These are phyloP conservation scores for Pseudofabraea citricarpa DNA, from an alignment of 2,329 filamentous ascomycete genomes.

Conservation along the genomic window DNA sequence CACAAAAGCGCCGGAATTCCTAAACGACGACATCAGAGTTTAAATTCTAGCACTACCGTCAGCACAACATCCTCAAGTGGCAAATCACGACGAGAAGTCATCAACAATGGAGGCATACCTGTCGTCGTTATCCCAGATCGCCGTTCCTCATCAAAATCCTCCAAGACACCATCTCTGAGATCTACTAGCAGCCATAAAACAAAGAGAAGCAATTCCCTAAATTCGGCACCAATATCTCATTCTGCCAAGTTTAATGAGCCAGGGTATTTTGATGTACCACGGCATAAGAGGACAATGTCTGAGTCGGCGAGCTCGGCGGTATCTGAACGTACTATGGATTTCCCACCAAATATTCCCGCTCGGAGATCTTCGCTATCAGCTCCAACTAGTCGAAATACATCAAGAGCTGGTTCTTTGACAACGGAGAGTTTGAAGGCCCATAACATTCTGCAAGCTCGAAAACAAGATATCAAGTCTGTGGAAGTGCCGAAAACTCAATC, in stretches of 20 bases:
- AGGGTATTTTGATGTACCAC: constrained; percentile 37
- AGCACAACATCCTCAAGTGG: constrained; percentile 46
- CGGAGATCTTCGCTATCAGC: constrained; percentile 59
- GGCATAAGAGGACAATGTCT: constrained; percentile 20
- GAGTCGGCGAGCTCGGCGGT: constrained; percentile 24
- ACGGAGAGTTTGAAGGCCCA: constrained; percentile 54
- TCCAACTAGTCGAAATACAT: constrained; percentile 54
- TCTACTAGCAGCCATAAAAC: constrained; percentile 57
- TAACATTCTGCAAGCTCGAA: constrained; percentile 30
- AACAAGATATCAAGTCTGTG: constrained; percentile 3
- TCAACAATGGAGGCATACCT: constrained; percentile 56
- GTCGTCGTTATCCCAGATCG: constrained; percentile 59
- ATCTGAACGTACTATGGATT: constrained; percentile 51
- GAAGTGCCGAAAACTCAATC: neutral
- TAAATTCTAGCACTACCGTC: constrained; percentile 42
- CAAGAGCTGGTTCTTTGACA: constrained; percentile 50
- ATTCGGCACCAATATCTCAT: constrained; percentile 40
- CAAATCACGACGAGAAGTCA: constrained; percentile 52
- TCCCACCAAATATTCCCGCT: constrained; percentile 50
- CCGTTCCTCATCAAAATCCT: constrained; percentile 42
- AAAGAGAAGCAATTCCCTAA: constrained; percentile 47
- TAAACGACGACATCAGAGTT: constrained; percentile 30
- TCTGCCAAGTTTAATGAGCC: constrained; percentile 38
- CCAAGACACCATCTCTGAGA: constrained; percentile 48
- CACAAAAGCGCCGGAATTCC: constrained; percentile 19